A percentile compares a stretch with the other conserved stretches of the same genome.
Evolutionary conservation across 441 rosid genomes (phyloP).

Genomic region (Populus trichocarpa): DNA sequence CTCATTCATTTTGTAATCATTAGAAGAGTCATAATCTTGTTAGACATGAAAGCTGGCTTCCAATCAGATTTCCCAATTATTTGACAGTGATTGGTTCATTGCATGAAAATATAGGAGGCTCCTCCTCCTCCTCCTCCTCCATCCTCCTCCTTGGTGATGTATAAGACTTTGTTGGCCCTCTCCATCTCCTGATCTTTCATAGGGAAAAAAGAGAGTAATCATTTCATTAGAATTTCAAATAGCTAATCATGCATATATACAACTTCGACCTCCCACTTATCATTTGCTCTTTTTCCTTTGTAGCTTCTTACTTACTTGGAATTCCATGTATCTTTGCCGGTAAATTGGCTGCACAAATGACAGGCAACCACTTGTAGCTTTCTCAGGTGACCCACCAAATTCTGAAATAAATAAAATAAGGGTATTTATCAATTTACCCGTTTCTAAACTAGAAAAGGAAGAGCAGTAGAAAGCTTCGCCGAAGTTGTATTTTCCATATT

Average conservation of each 20-base stretch:
- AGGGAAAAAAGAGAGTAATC: background rate
- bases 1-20: background rate
- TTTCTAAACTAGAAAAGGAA: too few relatives aligned
- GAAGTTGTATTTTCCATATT: too few relatives aligned
- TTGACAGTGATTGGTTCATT: background rate
- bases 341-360: background rate
- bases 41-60: background rate
- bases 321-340: background rate
- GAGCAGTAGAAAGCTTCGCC: too few relatives aligned
- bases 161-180: background rate
- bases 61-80: background rate
- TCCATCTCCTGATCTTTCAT: background rate
- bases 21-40: background rate
- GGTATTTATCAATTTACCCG: too few relatives aligned
- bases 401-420: too few relatives aligned
- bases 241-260: background rate
- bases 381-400: background rate
- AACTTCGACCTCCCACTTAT: background rate
- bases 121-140: too few relatives aligned
- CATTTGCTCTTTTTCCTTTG: too few relatives aligned
- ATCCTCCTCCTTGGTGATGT: background rate
- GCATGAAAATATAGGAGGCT: background rate
- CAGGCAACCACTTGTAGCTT: background rate
- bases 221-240: background rate
- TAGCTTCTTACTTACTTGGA: background rate